A percentile compares a stretch with the other conserved stretches of the same genome.
These are phyloP conservation scores for Thermomucor indicae-seudaticae DNA, from an alignment of 371 early-diverging fungal genomes.

Conservation along the genomic window DNA sequence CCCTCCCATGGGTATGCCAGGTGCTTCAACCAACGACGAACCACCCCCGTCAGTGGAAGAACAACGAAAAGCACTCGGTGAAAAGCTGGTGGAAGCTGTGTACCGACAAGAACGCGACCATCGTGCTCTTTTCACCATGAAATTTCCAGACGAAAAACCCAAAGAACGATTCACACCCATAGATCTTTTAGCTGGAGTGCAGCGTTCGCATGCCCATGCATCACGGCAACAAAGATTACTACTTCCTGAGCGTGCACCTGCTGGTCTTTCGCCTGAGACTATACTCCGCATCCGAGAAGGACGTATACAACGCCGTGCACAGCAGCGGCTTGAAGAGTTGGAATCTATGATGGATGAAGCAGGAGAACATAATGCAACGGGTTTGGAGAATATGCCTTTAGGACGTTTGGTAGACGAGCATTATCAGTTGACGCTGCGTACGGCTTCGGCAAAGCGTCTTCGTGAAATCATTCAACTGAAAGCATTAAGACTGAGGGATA, in stretches of 20 bases:
- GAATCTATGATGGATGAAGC: constrained; percentile 1
- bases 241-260: constrained; percentile 67
- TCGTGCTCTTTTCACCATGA: constrained; percentile 8
- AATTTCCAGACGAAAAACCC: constrained; percentile 9
- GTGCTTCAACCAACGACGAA: background rate
- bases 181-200: constrained; percentile 24
- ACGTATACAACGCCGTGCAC: constrained; percentile 51
- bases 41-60: constrained; percentile 13
- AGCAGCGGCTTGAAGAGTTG: constrained; percentile 59
- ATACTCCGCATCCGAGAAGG: constrained; percentile 67
- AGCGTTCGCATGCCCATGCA: constrained; percentile 44
- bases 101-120: constrained; percentile 33
- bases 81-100: constrained; percentile 36
- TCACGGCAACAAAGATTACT: constrained; percentile 66
- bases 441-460: constrained; percentile 33
- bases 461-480: constrained; percentile 89
- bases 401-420: constrained; percentile 23
- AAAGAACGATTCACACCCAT: constrained; percentile 15
- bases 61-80: constrained; percentile 30
- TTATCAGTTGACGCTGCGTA: constrained; percentile 32
- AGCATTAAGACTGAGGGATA: constrained; percentile 67
- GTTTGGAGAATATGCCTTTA: constrained; percentile 44
- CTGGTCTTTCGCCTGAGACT: constrained; percentile 67
- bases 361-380: background rate
- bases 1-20: background rate